Percentiles rank a stretch among this genome's conserved stretches.
Evolutionary conservation across 495 filamentous ascomycete species (phyloP).

Genomic region (Penicillium longicatenatum): DNA sequence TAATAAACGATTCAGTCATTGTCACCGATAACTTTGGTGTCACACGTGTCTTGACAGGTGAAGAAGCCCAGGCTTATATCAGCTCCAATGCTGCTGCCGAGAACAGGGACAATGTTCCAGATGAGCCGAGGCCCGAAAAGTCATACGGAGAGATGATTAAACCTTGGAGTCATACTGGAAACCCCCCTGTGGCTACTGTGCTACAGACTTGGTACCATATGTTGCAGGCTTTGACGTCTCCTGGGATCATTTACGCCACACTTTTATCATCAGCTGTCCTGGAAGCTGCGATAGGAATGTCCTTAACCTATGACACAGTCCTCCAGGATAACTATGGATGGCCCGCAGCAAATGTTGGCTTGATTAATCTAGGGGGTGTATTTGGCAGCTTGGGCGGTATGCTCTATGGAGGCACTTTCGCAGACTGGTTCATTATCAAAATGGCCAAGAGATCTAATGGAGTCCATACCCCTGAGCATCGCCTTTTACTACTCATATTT

Average conservation of each 20-base stretch:
- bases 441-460: constrained; percentile 35
- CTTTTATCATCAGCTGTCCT: constrained; percentile 36
- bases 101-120: no score
- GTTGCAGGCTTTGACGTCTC: constrained; percentile 35
- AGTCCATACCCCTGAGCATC: constrained; percentile 38
- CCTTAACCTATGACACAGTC: constrained; percentile 39
- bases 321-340: constrained; percentile 33
- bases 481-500: constrained; percentile 34
- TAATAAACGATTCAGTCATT: constrained; percentile 29
- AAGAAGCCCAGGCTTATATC: background rate
- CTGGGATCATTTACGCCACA: constrained; percentile 39
- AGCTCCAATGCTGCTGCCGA: no score
- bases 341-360: constrained; percentile 30
- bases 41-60: constrained; percentile 26
- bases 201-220: constrained; percentile 35
- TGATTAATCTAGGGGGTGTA: constrained; percentile 39
- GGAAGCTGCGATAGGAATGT: constrained; percentile 34
- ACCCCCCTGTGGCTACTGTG: constrained; percentile 13
- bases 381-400: constrained; percentile 40
- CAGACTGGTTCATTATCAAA: constrained; percentile 34
- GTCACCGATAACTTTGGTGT: constrained; percentile 42
- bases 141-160: constrained; percentile 33
- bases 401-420: constrained; percentile 36
- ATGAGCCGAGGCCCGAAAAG: constrained; percentile 20
- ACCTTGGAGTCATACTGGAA: background rate